phyloP scores from a whole-genome alignment of 768 basidiomycete genomes.

The Dioszegia hungarica region DNA sequence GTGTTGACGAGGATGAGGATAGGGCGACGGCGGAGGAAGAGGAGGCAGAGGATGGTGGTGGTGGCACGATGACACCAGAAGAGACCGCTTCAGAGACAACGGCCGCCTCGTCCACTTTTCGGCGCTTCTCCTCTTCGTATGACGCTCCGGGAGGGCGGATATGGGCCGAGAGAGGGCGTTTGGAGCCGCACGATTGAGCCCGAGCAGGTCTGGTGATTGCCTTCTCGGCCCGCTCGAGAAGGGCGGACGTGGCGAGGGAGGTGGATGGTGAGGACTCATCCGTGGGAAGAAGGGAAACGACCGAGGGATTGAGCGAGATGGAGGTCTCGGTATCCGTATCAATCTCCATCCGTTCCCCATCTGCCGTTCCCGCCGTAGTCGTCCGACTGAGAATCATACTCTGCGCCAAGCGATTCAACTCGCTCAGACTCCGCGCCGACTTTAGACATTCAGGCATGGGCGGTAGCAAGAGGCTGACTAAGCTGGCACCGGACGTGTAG shows the following conservation, averaged over 20 bases:
- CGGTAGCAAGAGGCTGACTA: slow-evolving; percentile 4
- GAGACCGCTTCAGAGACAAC: slow-evolving; percentile 38
- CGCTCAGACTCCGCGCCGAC: slow-evolving; percentile 16
- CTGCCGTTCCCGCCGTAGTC: background rate
- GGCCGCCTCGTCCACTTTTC: slow-evolving; percentile 38
- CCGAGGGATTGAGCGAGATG: background rate
- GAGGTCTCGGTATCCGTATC: slow-evolving; percentile 7
- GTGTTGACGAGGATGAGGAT: background rate
- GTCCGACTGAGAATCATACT: slow-evolving; percentile 16
- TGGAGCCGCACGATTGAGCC: slow-evolving; percentile 38
- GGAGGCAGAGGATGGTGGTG: background rate
- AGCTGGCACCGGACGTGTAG: background rate
- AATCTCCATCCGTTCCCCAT: slow-evolving; percentile 18
- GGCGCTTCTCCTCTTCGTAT: slow-evolving; percentile 33
- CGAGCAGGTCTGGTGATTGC: slow-evolving; percentile 21
- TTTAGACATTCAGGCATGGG: slow-evolving; percentile 15
- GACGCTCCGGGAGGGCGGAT: background rate
- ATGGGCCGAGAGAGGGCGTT: slow-evolving; percentile 17
- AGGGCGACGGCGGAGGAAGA: too few species aligned
- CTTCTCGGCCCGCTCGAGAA: too few species aligned
- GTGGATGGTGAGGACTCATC: background rate
- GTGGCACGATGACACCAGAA: slow-evolving; percentile 33
- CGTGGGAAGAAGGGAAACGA: background rate
- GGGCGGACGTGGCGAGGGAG: background rate
- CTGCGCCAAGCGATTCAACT: slow-evolving; percentile 21